These are phyloP conservation scores for Pythium apleroticum DNA, from an alignment of 352 stramenopile genomes.

Conservation along the genomic window DNA sequence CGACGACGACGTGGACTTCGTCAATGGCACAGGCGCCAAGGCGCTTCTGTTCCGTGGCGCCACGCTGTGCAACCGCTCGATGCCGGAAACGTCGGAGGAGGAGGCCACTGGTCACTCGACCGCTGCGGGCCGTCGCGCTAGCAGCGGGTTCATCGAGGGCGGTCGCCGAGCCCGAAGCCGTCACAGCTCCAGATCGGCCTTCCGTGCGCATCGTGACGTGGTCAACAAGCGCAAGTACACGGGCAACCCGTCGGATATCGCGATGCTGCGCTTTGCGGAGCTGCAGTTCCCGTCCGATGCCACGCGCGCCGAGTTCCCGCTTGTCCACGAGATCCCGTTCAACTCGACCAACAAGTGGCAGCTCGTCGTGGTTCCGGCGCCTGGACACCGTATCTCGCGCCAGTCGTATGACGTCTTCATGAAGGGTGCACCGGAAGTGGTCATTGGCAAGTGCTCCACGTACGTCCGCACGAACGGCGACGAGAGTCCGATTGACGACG, in stretches of 20 bases:
- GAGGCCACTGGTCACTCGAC: not conserved
- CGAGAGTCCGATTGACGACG: slow-evolving; percentile 39
- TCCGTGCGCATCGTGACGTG: slow-evolving; percentile 25
- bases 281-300: slow-evolving; percentile 36
- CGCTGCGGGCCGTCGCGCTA: not conserved
- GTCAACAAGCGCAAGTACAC: slow-evolving; percentile 44
- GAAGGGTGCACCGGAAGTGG: slow-evolving; percentile 94
- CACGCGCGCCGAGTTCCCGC: slow-evolving; percentile 38
- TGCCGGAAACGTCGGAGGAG: slow-evolving; percentile 12
- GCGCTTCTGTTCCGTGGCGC: slow-evolving; percentile 37
- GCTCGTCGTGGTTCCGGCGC: slow-evolving; percentile 43
- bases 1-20: slow-evolving; percentile 37
- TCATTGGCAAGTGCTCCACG: slow-evolving; percentile 85
- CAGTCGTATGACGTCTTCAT: slow-evolving; percentile 64
- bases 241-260: slow-evolving; percentile 52
- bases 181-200: slow-evolving; percentile 12
- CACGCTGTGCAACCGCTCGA: slow-evolving; percentile 42
- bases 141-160: not conserved
- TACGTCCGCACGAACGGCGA: slow-evolving; percentile 56
- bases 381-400: slow-evolving; percentile 18
- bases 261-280: slow-evolving; percentile 48
- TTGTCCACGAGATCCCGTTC: slow-evolving; percentile 61
- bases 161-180: not conserved
- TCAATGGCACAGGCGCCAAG: slow-evolving; percentile 27
- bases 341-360: slow-evolving; percentile 76